A percentile compares a stretch with the other conserved stretches of the same genome.
Evolutionary conservation across 2,329 filamentous ascomycete genomes (phyloP).

Genomic region (Hymenoscyphus repandus): DNA sequence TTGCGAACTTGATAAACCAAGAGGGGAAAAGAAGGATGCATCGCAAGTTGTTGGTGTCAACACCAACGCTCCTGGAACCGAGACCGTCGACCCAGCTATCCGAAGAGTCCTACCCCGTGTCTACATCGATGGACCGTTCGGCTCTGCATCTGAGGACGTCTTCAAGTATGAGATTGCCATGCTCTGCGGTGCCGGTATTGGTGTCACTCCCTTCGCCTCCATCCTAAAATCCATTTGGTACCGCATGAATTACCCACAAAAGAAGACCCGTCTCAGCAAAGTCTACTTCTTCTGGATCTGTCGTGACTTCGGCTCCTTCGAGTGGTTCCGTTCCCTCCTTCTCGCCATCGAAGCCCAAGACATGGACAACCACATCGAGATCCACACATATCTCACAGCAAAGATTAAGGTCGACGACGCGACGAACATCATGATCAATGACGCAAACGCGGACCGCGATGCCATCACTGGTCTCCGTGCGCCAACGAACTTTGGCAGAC

Average conservation of each 20-base stretch:
- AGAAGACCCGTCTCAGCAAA: conserved; percentile 73
- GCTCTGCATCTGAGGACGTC: conserved; percentile 80
- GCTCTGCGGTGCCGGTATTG: conserved; percentile 77
- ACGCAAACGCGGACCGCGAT: conserved; percentile 77
- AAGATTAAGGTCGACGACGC: conserved; percentile 83
- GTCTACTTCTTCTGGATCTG: conserved; percentile 95
- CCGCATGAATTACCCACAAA: conserved; percentile 81
- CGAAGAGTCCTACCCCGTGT: conserved; percentile 71
- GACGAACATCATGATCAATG: conserved; percentile 90
- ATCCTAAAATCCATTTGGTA: conserved; percentile 93
- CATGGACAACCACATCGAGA: conserved; percentile 77
- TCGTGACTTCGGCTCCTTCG: conserved; percentile 80
- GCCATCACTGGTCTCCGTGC: conserved; percentile 77
- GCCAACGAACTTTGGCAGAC: conserved; percentile 79
- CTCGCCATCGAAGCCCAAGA: conserved; percentile 84
- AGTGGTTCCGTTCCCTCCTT: conserved; percentile 83
- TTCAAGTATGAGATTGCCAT: conserved; percentile 82
- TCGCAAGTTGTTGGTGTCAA: conserved; percentile 67
- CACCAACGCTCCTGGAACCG: conserved; percentile 41
- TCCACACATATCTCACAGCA: conserved; percentile 82
- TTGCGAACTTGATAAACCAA: conserved; percentile 64
- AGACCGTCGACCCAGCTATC: conserved; percentile 63
- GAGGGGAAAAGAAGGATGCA: conserved; percentile 41
- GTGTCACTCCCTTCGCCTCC: conserved; percentile 80
- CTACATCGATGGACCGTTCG: conserved; percentile 81